Percentiles rank a stretch among this genome's conserved stretches.
Evolutionary conservation across 2,329 filamentous ascomycete species (phyloP).

Genomic region (Teratosphaeria nubilosa): DNA sequence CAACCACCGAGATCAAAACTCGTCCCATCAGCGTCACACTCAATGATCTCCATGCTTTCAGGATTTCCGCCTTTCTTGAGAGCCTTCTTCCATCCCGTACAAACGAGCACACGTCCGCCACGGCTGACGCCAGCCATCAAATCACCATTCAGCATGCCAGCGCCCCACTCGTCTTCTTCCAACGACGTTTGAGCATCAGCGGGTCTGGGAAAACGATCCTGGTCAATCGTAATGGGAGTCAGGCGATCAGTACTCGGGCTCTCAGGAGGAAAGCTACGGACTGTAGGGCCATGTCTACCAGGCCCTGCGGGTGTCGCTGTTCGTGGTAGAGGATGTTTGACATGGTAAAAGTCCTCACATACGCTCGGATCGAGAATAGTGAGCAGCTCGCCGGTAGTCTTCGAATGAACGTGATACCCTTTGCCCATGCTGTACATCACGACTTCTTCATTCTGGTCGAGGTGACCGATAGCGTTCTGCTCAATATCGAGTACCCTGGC

Average conservation of each 20-base stretch:
- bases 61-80: slow-evolving; percentile 12
- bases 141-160: slow-evolving; percentile 33
- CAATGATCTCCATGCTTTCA: slow-evolving; percentile 21
- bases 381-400: slow-evolving; percentile 28
- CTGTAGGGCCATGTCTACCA: slow-evolving; percentile 8
- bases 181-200: slow-evolving; percentile 9
- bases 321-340: slow-evolving; percentile 17
- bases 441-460: slow-evolving; percentile 32
- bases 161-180: slow-evolving; percentile 38
- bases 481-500: slow-evolving; percentile 31
- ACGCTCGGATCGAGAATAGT: slow-evolving; percentile 29
- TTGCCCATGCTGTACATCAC: slow-evolving; percentile 38
- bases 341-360: slow-evolving; percentile 27
- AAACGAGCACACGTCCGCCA: slow-evolving; percentile 35
- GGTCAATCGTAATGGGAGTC: slow-evolving; percentile 9
- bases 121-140: slow-evolving; percentile 37
- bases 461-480: slow-evolving; percentile 33
- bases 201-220: slow-evolving; percentile 8
- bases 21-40: slow-evolving; percentile 31
- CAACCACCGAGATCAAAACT: slow-evolving; percentile 39
- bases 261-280: slow-evolving; percentile 14
- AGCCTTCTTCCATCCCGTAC: slow-evolving; percentile 33
- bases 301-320: not conserved
- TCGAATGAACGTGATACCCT: slow-evolving; percentile 36
- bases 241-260: slow-evolving; percentile 12